Evolutionary conservation across 345 rosid species (phyloP), one percentile per base, ranked within the genome.

Genomic region (Ceriops zippeliana): DNA sequence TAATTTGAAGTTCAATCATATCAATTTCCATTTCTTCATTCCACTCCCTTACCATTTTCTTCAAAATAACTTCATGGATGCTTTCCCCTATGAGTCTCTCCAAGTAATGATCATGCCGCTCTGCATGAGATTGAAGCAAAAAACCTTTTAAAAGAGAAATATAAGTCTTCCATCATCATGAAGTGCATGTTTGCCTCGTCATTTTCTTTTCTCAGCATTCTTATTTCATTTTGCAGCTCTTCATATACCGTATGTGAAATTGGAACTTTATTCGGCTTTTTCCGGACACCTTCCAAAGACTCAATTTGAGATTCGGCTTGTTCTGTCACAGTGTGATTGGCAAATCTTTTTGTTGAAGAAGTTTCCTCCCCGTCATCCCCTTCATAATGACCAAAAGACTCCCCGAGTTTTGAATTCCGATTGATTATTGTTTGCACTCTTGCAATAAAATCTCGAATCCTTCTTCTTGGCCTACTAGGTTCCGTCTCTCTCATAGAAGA

Each of bases 271-370:
- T 80, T 79, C 77, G 72, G 62, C 32, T 73, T 81, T 75, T 76
- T 63, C 85, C 87, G 81, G 46, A 79, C 75, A 66, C 76, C 86
- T 70, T 85, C 84, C 59, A 75, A 70, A 71, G 70, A 51, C 1
- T 76, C 80, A 37, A 31, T 21, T 0, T 61, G 75, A 2, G 61
- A 58, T 22, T 61, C 61, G 34, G 28, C 72, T 61, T 51, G 63
- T 22, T 68, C 35, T 47, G 6, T 63, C 24, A 5, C 24, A n/a
- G n/a, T 49, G 28, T 47, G 70, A 28, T 51, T 38, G 11, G 1
- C 7, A n/a, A 17, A n/a, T 32, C 6, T 63, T 42, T 52, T 15
- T 16, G 11, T 32, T 20, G 63, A 17, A 66, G 27, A 70, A n/a
- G 46, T 13, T 54, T 73, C 70, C 26, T 30, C 69, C 24, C 16